Evolutionary conservation across 441 rosid genomes (phyloP).

Genomic region (Macaranga tanarius): DNA sequence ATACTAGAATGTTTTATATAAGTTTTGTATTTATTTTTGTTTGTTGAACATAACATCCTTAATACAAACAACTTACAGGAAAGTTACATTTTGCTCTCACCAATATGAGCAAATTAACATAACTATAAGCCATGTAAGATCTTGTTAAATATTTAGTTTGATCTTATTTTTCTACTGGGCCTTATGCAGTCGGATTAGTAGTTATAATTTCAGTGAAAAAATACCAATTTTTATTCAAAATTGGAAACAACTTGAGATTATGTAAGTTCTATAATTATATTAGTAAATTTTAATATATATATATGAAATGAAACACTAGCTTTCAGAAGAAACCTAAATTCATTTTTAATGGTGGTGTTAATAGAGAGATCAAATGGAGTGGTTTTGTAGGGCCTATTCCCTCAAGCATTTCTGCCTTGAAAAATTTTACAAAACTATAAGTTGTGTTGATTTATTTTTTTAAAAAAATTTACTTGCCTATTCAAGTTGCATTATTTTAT

Average conservation of each 20-base stretch:
- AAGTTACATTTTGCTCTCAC: slow-evolving; percentile 25
- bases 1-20: too few relatives aligned
- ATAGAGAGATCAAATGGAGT: slow-evolving; percentile 43
- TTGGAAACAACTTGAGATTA: slow-evolving; percentile 26
- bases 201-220: slow-evolving; percentile 35
- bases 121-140: slow-evolving; percentile 36
- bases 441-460: too few relatives aligned
- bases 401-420: slow-evolving; percentile 31
- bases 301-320: too few relatives aligned
- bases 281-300: neutral
- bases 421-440: slow-evolving; percentile 34
- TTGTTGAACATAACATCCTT: slow-evolving; percentile 24
- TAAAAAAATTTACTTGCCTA: too few relatives aligned
- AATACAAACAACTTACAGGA: slow-evolving; percentile 29
- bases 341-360: neutral
- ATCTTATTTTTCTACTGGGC: neutral
- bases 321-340: neutral
- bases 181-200: slow-evolving; percentile 10
- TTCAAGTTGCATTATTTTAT: too few relatives aligned
- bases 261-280: slow-evolving; percentile 20
- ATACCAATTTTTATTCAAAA: slow-evolving; percentile 24
- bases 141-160: neutral
- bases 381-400: slow-evolving; percentile 52
- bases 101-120: slow-evolving; percentile 26
- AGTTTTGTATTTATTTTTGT: neutral